Conservation (phyloP, 1,139 yeast species). For the Zygoascus hellenicus region DNA sequence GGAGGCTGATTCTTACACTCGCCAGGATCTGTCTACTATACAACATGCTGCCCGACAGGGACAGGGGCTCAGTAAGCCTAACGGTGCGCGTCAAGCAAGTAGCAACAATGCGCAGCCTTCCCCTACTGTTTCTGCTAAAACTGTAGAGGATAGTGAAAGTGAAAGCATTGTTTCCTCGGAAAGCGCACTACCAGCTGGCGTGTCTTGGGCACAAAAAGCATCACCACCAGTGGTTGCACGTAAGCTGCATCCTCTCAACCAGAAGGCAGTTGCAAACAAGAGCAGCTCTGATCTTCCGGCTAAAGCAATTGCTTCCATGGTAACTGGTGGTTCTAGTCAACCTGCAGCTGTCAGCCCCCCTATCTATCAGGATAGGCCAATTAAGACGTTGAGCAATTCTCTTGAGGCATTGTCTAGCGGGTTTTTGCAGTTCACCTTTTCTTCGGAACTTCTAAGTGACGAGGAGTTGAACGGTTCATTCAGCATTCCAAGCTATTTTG, state of each 20-base stretch:
- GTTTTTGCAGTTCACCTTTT: constrained; percentile 33
- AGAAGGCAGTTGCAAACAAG: constrained; percentile 20
- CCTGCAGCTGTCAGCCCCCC: constrained; percentile 20
- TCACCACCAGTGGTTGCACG: constrained; percentile 24
- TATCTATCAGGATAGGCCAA: constrained; percentile 11
- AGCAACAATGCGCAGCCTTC: constrained; percentile 26
- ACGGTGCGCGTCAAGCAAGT: constrained; percentile 33
- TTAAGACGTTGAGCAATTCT: constrained; percentile 32
- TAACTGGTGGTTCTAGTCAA: constrained; percentile 12
- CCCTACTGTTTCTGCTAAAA: constrained; percentile 25
- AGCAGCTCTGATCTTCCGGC: constrained; percentile 8
- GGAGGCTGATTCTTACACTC: constrained; percentile 93
- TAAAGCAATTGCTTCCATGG: constrained; percentile 15
- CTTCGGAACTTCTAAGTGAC: constrained; percentile 34
- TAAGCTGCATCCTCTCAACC: constrained; percentile 44
- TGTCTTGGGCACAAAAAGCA: constrained; percentile 37
- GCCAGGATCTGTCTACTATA: constrained; percentile 84
- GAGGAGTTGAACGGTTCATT: constrained; percentile 18
- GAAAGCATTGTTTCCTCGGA: constrained; percentile 19
- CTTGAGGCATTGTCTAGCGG: constrained; percentile 30
- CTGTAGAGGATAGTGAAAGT: constrained; percentile 12
- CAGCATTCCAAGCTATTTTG: constrained; percentile 41
- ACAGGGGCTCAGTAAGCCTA: constrained; percentile 4
- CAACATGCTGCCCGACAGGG: constrained; percentile 39
- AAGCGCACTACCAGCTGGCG: constrained; percentile 36